Conservation (phyloP, 306 rosid genomes). For the Rosa chinensis region DNA sequence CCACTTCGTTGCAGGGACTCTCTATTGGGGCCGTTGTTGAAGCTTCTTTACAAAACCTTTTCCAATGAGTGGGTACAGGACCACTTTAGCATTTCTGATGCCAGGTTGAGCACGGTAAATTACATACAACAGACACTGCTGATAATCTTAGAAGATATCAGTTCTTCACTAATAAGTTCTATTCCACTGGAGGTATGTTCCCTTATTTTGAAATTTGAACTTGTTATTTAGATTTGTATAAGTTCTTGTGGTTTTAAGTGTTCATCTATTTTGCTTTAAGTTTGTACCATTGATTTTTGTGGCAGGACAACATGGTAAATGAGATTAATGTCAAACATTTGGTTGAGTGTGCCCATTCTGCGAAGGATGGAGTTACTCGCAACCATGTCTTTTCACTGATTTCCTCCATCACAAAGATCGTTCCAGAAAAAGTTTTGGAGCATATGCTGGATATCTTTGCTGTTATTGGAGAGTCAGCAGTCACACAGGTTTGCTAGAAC, state of each 20-base stretch:
- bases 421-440: constrained; percentile 58
- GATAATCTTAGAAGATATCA: constrained; percentile 73
- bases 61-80: constrained; percentile 55
- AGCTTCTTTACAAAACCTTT: constrained; percentile 52
- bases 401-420: constrained; percentile 55
- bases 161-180: constrained; percentile 42
- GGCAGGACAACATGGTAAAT: constrained; percentile 48
- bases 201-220: constrained; percentile 11
- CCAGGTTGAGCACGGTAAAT: constrained; percentile 27
- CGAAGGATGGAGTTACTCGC: constrained; percentile 55
- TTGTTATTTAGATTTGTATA: constrained; percentile 8
- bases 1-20: constrained; percentile 54
- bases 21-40: constrained; percentile 66
- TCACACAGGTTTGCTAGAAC: constrained; percentile 65
- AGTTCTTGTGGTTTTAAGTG: not conserved
- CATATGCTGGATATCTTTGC: constrained; percentile 66
- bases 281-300: constrained; percentile 16
- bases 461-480: constrained; percentile 69
- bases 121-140: constrained; percentile 76
- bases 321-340: constrained; percentile 51
- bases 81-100: constrained; percentile 39
- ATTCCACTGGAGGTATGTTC: constrained; percentile 39
- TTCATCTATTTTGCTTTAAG: constrained; percentile 4
- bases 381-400: constrained; percentile 75
- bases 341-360: constrained; percentile 61